Conservation (phyloP, 768 basidiomycete genomes). For the Ramaria rubella region DNA sequence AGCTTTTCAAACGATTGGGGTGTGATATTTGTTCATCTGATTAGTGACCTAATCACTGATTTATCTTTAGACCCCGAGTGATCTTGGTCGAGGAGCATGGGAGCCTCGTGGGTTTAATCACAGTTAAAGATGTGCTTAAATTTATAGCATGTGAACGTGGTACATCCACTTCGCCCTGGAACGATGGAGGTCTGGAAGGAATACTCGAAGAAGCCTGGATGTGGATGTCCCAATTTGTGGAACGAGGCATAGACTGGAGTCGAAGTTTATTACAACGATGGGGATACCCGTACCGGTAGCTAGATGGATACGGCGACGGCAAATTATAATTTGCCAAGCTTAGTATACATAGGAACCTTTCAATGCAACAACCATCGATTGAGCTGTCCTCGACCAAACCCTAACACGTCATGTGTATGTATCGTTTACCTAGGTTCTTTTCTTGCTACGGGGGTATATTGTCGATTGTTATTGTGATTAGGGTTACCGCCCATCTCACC, state of each 20-base stretch:
- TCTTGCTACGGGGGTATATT: too few relatives aligned
- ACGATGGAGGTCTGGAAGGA: slow-evolving; percentile 11
- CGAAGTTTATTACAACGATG: background rate
- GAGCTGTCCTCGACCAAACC: too few relatives aligned
- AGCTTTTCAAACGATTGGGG: slow-evolving; percentile 98
- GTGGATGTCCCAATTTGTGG: slow-evolving; percentile 8
- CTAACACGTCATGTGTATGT: too few relatives aligned
- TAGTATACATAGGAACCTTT: too few relatives aligned
- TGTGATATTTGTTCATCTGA: slow-evolving; percentile 34
- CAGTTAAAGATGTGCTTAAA: slow-evolving; percentile 91
- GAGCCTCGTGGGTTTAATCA: slow-evolving; percentile 74
- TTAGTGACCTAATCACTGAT: slow-evolving; percentile 5
- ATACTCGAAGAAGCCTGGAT: slow-evolving; percentile 5
- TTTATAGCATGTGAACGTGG: slow-evolving; percentile 57
- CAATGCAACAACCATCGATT: too few relatives aligned
- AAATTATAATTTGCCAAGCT: too few relatives aligned
- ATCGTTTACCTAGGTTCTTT: too few relatives aligned
- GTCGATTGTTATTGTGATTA: too few relatives aligned
- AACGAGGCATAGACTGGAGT: background rate
- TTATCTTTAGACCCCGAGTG: slow-evolving; percentile 73
- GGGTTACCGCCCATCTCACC: too few relatives aligned
- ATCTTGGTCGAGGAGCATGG: slow-evolving; percentile 91
- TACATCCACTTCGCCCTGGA: slow-evolving; percentile 27
- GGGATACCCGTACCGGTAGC: background rate
- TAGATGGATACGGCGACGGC: too few relatives aligned